Evolutionary conservation across 768 basidiomycete species (phyloP).

Genomic region (Termitomyces sp.): DNA sequence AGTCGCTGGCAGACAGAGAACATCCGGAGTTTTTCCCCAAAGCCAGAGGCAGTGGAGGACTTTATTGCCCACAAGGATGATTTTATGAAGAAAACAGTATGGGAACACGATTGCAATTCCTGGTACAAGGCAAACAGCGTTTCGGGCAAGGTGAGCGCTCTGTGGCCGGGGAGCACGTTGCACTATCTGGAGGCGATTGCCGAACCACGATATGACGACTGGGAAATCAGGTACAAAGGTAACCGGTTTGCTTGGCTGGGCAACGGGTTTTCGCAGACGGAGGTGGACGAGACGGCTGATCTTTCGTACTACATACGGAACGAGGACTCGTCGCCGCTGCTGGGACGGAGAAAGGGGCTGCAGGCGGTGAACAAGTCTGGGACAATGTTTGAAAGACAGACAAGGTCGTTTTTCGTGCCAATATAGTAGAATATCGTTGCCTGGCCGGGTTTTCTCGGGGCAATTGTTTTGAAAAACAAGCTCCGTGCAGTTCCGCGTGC

Average conservation of each 20-base stretch:
- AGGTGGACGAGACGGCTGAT: constrained; percentile 24
- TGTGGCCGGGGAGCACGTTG: constrained; percentile 31
- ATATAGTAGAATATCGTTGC: no score
- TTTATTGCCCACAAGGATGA: constrained; percentile 24
- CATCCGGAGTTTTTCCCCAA: constrained; percentile 28
- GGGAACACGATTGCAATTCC: constrained; percentile 23
- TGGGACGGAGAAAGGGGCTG: constrained; percentile 10
- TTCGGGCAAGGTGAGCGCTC: constrained; percentile 23
- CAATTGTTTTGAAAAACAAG: neutral
- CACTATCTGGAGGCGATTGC: constrained; percentile 28
- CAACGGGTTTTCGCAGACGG: constrained; percentile 28
- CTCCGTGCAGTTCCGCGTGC: constrained; percentile 1
- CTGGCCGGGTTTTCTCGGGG: neutral
- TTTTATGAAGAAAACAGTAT: constrained; percentile 29
- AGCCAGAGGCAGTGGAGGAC: constrained; percentile 26
- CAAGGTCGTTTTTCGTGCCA: neutral
- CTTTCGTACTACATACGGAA: constrained; percentile 25
- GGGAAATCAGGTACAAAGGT: constrained; percentile 26
- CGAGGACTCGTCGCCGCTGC: constrained; percentile 6
- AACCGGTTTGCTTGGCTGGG: constrained; percentile 30
- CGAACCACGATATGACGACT: constrained; percentile 29
- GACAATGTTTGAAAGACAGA: neutral
- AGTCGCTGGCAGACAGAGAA: constrained; percentile 31
- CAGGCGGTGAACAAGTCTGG: constrained; percentile 8
- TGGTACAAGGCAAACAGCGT: constrained; percentile 28